Evolutionary conservation across 441 rosid species (phyloP).

Genomic region (Pelargonium cotyledonis): DNA sequence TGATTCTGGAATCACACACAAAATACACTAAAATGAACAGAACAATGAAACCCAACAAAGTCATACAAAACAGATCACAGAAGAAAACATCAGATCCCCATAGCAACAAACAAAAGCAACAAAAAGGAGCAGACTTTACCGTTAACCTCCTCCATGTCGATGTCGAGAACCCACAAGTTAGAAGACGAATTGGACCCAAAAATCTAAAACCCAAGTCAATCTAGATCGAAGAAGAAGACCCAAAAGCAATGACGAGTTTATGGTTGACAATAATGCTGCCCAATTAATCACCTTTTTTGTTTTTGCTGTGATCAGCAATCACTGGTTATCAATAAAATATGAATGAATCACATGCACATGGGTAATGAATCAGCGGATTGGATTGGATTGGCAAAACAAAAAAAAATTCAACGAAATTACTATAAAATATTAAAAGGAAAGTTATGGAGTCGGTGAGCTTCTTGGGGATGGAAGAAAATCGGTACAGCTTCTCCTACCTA

Average conservation of each 20-base stretch:
- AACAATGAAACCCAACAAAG: neutral
- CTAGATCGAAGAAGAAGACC: neutral
- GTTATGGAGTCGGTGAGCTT: too few species aligned
- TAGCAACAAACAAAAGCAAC: neutral
- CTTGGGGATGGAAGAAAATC: too few species aligned
- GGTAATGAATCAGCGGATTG: too few species aligned
- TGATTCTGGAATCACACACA: neutral
- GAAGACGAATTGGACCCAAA: neutral
- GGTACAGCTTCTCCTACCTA: too few species aligned
- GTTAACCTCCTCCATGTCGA: slow-evolving; percentile 24
- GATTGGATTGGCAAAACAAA: too few species aligned
- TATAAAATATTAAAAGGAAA: too few species aligned
- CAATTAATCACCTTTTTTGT: too few species aligned
- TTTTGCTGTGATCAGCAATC: too few species aligned
- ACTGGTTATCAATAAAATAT: too few species aligned
- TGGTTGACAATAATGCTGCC: too few species aligned
- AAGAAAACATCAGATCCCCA: neutral
- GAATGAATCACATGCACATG: too few species aligned
- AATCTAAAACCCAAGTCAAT: neutral
- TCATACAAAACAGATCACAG: slow-evolving; percentile 1
- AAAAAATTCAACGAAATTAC: too few species aligned
- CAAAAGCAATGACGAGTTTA: neutral
- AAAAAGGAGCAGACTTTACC: slow-evolving; percentile 15
- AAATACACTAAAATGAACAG: neutral
- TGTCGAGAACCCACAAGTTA: neutral